These are phyloP conservation scores for Nowakowskiella sp. DNA, from an alignment of 192 early-diverging fungal species.

Conservation along the genomic window DNA sequence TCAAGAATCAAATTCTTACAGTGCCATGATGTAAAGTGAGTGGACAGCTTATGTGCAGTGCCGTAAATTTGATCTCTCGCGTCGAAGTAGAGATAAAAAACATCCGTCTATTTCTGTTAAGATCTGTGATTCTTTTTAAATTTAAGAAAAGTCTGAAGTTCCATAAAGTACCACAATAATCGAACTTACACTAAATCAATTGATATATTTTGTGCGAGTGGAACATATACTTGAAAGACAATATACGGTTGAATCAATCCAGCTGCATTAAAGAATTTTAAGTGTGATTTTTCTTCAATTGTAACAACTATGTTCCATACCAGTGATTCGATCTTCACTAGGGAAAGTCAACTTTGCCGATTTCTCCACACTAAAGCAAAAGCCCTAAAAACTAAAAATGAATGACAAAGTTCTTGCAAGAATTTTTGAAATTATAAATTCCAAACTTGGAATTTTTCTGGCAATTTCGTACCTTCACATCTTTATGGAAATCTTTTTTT, in stretches of 20 bases:
- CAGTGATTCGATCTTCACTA: constrained; percentile 28
- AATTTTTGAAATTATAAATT: constrained; percentile 32
- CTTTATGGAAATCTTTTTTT: no score
- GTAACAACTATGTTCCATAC: constrained; percentile 12
- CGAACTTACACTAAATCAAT: constrained; percentile 9
- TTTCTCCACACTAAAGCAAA: constrained; percentile 27
- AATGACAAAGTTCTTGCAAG: constrained; percentile 21
- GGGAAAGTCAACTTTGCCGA: constrained; percentile 24
- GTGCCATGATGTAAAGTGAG: constrained; percentile 4
- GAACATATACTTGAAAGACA: constrained; percentile 32
- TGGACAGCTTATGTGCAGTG: constrained; percentile 31
- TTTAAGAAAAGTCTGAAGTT: constrained; percentile 6
- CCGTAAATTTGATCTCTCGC: constrained; percentile 26
- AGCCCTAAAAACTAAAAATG: constrained; percentile 16
- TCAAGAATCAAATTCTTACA: not conserved
- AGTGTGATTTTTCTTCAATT: not conserved
- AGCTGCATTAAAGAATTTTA: constrained; percentile 10
- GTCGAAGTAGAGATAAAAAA: constrained; percentile 35
- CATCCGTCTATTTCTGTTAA: constrained; percentile 27
- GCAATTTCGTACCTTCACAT: no score
- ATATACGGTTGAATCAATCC: constrained; percentile 33
- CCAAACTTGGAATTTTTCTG: no score
- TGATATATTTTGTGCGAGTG: constrained; percentile 2
- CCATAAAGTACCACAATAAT: no score
- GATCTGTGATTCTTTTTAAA: constrained; percentile 26